Base-by-base conservation (phyloP, 768 basidiomycete genomes). In the Suillus sp. region DNA sequence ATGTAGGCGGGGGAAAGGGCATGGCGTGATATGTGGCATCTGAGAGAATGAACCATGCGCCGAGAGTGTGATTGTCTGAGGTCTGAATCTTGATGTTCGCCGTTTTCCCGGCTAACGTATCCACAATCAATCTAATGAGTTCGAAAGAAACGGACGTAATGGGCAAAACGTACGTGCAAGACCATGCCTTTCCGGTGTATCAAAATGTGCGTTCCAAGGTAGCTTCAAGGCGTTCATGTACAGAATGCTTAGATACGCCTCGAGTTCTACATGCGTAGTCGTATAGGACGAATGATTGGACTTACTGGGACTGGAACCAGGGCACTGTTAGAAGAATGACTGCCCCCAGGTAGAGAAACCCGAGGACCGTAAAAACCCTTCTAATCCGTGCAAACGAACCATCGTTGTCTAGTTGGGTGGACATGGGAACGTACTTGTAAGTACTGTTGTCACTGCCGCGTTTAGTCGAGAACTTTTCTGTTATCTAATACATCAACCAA, bases 21-120 rank as follows among this genome's bases (percentile, higher is more conserved):
- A 84, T 71, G 11, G 78, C 77, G 57, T 82, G 84, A 72, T 91
- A 91, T 68, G 83, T 83, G 1, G 78, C 69, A 58, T 93, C 87
- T 0, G 91, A 85, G 5, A 94, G 80, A 48, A 91, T 77, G 73
- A 93, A 92, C 93, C 93, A 95, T 22, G 93, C 90, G 18, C 96
- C 96, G 45, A 98, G 73, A 0, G 81, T 83, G 63, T 89, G 84
- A 63, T 92, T 91, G 73, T 99, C 96, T 0, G 84, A 70, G 0
- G 95, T 95, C 16, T 78, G 74, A 9, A 97, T 78, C 61, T 84
- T 77, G 55, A 95, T 72, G 69, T 95, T 92, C 55, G 84, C 74
- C 0, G 92, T 89, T 73, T 92, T 95, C 66, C 88, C 89, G 3
- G 91, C 92, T 93, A 60, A 42, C 5, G 20, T 38, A 40, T 51